These are phyloP conservation scores for Prunus persica DNA, from an alignment of 306 rosid species.

Conservation along the genomic window DNA sequence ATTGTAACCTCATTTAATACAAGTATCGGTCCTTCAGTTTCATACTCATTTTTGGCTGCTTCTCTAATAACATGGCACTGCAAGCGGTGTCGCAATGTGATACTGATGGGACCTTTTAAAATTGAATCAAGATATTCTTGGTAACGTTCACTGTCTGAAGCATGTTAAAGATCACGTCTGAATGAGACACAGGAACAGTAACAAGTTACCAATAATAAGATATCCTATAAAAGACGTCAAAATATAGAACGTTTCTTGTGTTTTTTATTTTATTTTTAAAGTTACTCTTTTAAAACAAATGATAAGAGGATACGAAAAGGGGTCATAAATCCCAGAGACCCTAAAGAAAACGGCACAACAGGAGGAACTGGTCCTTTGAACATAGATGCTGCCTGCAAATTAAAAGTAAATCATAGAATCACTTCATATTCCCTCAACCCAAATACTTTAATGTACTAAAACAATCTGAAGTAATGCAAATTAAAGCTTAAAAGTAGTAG, in stretches of 20 bases:
- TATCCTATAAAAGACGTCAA: neutral
- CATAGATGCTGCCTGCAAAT: conserved; percentile 93
- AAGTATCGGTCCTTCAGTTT: conserved; percentile 86
- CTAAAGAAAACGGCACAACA: conserved; percentile 88
- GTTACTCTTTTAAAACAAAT: neutral
- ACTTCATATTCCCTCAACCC: neutral
- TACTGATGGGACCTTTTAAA: conserved; percentile 85
- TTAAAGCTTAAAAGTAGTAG: conserved; percentile 12
- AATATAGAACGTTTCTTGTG: neutral
- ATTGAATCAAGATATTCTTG: conserved; percentile 73
- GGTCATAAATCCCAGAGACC: conserved; percentile 96
- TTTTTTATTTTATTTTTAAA: neutral
- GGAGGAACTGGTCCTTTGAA: conserved; percentile 99
- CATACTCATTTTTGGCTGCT: conserved; percentile 68
- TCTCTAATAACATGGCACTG: conserved; percentile 81
- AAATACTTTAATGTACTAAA: neutral
- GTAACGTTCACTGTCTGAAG: conserved; percentile 81
- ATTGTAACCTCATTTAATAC: conserved; percentile 91
- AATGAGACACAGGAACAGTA: conserved; percentile 13
- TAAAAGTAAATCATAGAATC: conserved; percentile 9
- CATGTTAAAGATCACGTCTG: conserved; percentile 52
- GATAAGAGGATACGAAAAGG: conserved; percentile 85
- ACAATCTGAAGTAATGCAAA: neutral
- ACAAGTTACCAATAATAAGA: neutral
- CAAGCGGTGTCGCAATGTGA: conserved; percentile 82